Percentiles rank a stretch among this genome's conserved stretches.
phyloP scores from a whole-genome alignment of 2,329 filamentous ascomycete species.

The Colletotrichum sp. region DNA sequence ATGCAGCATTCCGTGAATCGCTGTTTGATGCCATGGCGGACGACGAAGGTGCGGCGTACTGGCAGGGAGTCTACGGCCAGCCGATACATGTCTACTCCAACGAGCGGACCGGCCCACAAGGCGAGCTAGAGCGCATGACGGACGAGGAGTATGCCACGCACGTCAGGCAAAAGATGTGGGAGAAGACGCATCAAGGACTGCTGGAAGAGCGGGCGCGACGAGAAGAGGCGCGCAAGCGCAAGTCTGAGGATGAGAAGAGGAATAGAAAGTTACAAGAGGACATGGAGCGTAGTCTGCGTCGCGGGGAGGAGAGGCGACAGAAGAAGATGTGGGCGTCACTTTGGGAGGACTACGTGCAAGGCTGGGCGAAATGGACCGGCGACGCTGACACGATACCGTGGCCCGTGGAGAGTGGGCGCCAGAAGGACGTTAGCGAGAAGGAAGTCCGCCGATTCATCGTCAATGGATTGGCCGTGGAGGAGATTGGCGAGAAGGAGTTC shows the following conservation, averaged over 20 bases:
- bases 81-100: conserved; percentile 83
- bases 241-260: conserved; percentile 55
- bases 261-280: conserved; percentile 47
- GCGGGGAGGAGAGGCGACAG: conserved; percentile 67
- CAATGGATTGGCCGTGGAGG: conserved; percentile 44
- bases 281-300: conserved; percentile 72
- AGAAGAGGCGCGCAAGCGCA: conserved; percentile 57
- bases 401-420: conserved; percentile 71
- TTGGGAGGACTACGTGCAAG: conserved; percentile 69
- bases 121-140: conserved; percentile 80
- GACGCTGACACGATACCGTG: conserved; percentile 60
- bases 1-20: conserved; percentile 86
- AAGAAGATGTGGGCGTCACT: conserved; percentile 59
- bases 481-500: conserved; percentile 50
- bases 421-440: conserved; percentile 60
- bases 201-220: conserved; percentile 75
- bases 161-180: conserved; percentile 92
- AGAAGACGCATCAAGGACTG: conserved; percentile 86
- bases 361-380: conserved; percentile 66
- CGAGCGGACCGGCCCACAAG: conserved; percentile 46
- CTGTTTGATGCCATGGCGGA: conserved; percentile 97
- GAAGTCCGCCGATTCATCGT: conserved; percentile 75
- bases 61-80: conserved; percentile 96
- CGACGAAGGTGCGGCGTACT: conserved; percentile 93
- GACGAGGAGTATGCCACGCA: conserved; percentile 92